phyloP scores from a whole-genome alignment of 1,284 basidiomycete genomes.

The Rhodotorula sp. region DNA sequence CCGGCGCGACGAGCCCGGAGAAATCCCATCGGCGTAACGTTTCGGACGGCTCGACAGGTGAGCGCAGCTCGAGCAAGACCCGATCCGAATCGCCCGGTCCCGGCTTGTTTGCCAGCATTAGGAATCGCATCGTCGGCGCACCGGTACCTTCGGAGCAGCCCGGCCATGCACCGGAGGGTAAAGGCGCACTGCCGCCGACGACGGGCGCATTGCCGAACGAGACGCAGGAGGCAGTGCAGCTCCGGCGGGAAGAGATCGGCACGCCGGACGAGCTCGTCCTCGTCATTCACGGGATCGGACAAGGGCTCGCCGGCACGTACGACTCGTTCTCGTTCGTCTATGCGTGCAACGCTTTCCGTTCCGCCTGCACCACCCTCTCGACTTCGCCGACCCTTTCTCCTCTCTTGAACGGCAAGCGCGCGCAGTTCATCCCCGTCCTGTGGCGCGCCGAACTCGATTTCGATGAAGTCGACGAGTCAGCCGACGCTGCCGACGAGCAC shows the following conservation, averaged over 20 bases:
- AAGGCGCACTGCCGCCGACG: constrained; percentile 20
- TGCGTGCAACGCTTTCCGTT: constrained; percentile 44
- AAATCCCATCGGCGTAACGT: not conserved
- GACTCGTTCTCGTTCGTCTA: constrained; percentile 45
- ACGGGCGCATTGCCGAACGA: constrained; percentile 18
- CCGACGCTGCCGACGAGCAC: constrained; percentile 35
- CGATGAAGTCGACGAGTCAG: constrained; percentile 37
- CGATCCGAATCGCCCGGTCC: constrained; percentile 11
- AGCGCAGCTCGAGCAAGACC: not conserved
- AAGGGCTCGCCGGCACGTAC: constrained; percentile 43
- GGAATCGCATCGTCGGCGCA: constrained; percentile 29
- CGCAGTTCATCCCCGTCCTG: constrained; percentile 45
- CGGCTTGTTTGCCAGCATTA: constrained; percentile 26
- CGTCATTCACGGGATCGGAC: constrained; percentile 46
- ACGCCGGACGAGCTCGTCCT: constrained; percentile 44
- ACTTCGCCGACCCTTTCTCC: constrained; percentile 35
- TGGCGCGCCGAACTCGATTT: constrained; percentile 45
- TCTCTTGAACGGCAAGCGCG: constrained; percentile 39
- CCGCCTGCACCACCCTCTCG: constrained; percentile 32
- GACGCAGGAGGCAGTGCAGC: constrained; percentile 21
- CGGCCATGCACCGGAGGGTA: constrained; percentile 25
- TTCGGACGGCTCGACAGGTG: not conserved
- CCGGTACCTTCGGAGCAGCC: constrained; percentile 21
- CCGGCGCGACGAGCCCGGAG: not conserved
- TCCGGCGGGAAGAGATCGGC: constrained; percentile 24